Base-by-base conservation (phyloP, 2,329 filamentous ascomycete species). In the Colletotrichum falcatum region DNA sequence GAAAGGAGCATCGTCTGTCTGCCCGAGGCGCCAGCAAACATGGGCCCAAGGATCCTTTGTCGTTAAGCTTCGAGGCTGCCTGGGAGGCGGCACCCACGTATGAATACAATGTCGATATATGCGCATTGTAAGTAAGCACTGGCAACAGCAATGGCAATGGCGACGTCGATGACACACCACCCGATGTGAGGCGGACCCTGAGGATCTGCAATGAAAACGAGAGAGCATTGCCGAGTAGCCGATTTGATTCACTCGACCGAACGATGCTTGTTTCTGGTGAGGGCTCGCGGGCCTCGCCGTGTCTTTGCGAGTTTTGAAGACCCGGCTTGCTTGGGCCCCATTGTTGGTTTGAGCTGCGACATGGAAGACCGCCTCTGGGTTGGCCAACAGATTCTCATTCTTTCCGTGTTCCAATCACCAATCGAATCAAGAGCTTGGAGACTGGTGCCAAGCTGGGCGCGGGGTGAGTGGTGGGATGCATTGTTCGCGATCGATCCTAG, bases 151-250 rank as follows among this genome's bases (percentile, higher is more conserved):
- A 33, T 33, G 30, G 42, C 26, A 26, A 37, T 33, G 26, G 53
- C 35, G n/a, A 26, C n/a, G 61, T 48, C 37, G 39, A 53, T 55
- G 54, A 62, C 66, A 51, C 54, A 48, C 30, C 54, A 33, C 30
- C 48, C 48, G 39, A 54, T 55, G 23, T 60, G 51, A 46, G 61
- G 46, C 37, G 28, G 39, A 60, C 55, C 42, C 39, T 37, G 53
- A 12, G 23, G 46, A 7, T 23, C 23, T 51, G 60, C 49, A 30
- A 53, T 33, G 42, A 51, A 51, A 56, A 66, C 30, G 49, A 70
- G 39, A 33, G 23, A n/a, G 18, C 42, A 26, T 49, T 70, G 63
- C 63, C 66, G 63, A 49, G 56, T 56, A 70, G 42, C 66, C 66
- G 63, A 70, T 51, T 35, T 58, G 16, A 49, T 61, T 18, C 51